Evolutionary conservation across 2,329 filamentous ascomycete species (phyloP), one percentile per base, ranked within the genome.

Genomic region (Penicillium hesseltinei): DNA sequence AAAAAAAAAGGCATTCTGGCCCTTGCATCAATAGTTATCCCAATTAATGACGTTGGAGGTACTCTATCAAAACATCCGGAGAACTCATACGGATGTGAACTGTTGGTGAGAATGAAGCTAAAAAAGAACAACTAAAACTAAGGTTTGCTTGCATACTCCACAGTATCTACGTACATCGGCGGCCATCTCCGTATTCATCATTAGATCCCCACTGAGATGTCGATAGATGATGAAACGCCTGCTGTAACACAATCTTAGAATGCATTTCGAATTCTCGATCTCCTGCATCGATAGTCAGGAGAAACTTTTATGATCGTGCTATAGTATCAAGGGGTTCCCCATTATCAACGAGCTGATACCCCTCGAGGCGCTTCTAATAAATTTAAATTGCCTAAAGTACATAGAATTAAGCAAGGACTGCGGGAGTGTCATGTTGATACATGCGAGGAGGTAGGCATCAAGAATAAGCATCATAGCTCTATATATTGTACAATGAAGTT

Each of bases 11-110:
- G 17, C 61, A 65, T 60, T 58, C 54, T 56, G 68, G 68, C 67
- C 72, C 73, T 75, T 75, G 71, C 72, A 73, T 73, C 62, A 69
- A 72, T 71, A 73, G 62, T 69, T 48, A 21, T 51, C 59, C 58
- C 66, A 59, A 57, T 67, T 63, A 69, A 71, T 70, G 53, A 61
- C 56, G 39, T 46, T 44, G 29, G 9, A 39, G 19, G n/a, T 13
- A 13, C 47, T 44, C 9, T 52, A 21, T 39, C 31, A 45, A 46
- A 36, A 43, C 46, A 38, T 49, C 40, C 52, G 25, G 27, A 49
- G 9, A 36, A 31, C 25, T 39, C 17, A 52, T n/a, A 15, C 15
- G 36, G 21, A 9, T 9, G 39, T 21, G 17, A 45, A 52, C 11
- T 35, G 39, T 35, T 52, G 13, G 33, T n/a, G 17, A 13, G 9